A percentile compares a stretch with the other conserved stretches of the same genome.
phyloP scores from a whole-genome alignment of 1,284 basidiomycete genomes.

The Rhodotorula glutinis region DNA sequence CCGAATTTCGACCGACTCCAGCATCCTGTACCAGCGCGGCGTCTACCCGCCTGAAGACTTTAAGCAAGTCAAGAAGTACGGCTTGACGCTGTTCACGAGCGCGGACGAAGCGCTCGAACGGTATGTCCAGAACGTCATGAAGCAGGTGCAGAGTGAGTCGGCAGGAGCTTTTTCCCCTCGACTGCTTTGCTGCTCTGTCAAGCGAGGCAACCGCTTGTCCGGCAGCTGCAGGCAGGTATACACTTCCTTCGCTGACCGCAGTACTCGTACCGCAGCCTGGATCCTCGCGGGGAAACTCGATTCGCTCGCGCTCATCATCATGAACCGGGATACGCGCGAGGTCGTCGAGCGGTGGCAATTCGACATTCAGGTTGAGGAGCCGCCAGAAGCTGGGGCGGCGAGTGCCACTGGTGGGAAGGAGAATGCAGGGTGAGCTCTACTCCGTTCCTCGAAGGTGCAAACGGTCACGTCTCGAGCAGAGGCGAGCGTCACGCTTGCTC shows the following conservation, averaged over 20 bases:
- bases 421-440: slow-evolving; percentile 23
- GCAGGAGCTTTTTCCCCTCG: neutral
- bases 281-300: slow-evolving; percentile 65
- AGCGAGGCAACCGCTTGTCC: too few relatives aligned
- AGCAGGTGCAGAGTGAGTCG: slow-evolving; percentile 78
- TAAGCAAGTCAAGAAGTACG: slow-evolving; percentile 94
- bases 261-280: slow-evolving; percentile 54
- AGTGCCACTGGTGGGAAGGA: slow-evolving; percentile 31
- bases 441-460: neutral
- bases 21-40: slow-evolving; percentile 93
- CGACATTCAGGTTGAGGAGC: slow-evolving; percentile 73
- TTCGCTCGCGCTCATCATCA: slow-evolving; percentile 90
- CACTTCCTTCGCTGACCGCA: neutral
- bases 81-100: slow-evolving; percentile 89
- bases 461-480: neutral
- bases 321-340: slow-evolving; percentile 85
- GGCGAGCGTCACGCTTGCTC: too few relatives aligned
- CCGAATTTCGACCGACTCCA: slow-evolving; percentile 45
- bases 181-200: too few relatives aligned
- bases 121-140: slow-evolving; percentile 86
- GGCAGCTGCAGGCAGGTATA: neutral
- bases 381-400: slow-evolving; percentile 8
- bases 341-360: slow-evolving; percentile 98
- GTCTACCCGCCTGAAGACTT: slow-evolving; percentile 99
- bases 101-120: slow-evolving; percentile 87